These are phyloP conservation scores for Beta macrorhiza DNA, from an alignment of 179 eudicot species.

Conservation along the genomic window DNA sequence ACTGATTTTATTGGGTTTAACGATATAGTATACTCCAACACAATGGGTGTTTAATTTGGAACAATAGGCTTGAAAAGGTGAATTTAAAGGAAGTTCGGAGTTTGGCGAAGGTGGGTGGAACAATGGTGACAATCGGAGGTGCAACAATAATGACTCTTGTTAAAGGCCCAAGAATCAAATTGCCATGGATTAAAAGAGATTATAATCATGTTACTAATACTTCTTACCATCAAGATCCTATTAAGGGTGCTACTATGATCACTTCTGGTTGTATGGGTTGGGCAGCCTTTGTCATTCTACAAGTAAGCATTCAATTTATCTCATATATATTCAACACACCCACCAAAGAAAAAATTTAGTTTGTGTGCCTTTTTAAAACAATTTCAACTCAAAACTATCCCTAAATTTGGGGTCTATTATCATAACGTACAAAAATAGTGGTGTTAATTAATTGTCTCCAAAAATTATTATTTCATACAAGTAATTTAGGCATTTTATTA, in stretches of 20 bases:
- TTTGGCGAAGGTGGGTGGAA: slow-evolving; percentile 75
- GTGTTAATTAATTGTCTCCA: too few species aligned
- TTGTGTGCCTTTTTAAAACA: too few species aligned
- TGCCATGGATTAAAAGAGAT: slow-evolving; percentile 43
- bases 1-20: too few species aligned
- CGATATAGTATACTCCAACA: too few species aligned
- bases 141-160: slow-evolving; percentile 76
- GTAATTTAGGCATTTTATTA: too few species aligned
- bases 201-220: not conserved
- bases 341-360: too few species aligned
- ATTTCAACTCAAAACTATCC: too few species aligned
- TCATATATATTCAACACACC: not conserved
- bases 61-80: slow-evolving; percentile 71
- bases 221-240: slow-evolving; percentile 32
- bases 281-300: slow-evolving; percentile 67
- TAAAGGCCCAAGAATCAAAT: slow-evolving; percentile 44
- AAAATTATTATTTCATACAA: too few species aligned
- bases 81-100: slow-evolving; percentile 43
- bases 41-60: not conserved
- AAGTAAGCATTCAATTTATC: slow-evolving; percentile 41
- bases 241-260: slow-evolving; percentile 72
- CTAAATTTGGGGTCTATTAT: too few species aligned
- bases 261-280: slow-evolving; percentile 56
- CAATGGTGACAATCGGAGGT: slow-evolving; percentile 73
- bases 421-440: too few species aligned